Evolutionary conservation across 768 basidiomycete genomes (phyloP).

Genomic region (Hygrophoropsis aurantiaca): DNA sequence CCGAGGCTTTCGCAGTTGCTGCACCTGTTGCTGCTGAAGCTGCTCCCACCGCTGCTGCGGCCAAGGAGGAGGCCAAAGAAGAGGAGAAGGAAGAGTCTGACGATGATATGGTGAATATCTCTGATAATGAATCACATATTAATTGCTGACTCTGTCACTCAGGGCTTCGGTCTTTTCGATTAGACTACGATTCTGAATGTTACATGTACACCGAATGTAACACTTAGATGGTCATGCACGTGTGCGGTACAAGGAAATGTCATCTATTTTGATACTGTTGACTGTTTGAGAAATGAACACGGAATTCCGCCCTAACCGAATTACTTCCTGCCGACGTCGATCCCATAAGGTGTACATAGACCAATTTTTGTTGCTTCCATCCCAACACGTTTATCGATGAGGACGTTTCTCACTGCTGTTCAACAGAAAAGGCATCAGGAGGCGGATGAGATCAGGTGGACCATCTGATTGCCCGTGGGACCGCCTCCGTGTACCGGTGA

Average conservation of each 20-base stretch:
- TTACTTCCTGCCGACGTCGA: no score
- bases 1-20: constrained; percentile 91
- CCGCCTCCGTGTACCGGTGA: neutral
- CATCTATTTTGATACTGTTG: no score
- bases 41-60: constrained; percentile 55
- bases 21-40: constrained; percentile 54
- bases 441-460: neutral
- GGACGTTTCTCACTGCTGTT: constrained; percentile 1
- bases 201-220: no score
- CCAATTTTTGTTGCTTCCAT: neutral
- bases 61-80: constrained; percentile 68
- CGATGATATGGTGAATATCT: constrained; percentile 75
- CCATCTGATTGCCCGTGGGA: no score
- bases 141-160: constrained; percentile 7
- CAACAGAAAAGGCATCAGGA: constrained; percentile 1
- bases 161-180: constrained; percentile 96
- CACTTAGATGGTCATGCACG: no score
- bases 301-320: no score
- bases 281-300: no score
- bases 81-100: constrained; percentile 87
- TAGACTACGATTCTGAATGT: constrained; percentile 36
- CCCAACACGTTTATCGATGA: constrained; percentile 2
- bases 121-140: neutral
- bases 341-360: no score
- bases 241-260: no score